Percentiles rank a stretch among this genome's conserved stretches.
These are phyloP conservation scores for Amphibolis antarctica DNA, from an alignment of 106 monocot genomes.

Conservation along the genomic window DNA sequence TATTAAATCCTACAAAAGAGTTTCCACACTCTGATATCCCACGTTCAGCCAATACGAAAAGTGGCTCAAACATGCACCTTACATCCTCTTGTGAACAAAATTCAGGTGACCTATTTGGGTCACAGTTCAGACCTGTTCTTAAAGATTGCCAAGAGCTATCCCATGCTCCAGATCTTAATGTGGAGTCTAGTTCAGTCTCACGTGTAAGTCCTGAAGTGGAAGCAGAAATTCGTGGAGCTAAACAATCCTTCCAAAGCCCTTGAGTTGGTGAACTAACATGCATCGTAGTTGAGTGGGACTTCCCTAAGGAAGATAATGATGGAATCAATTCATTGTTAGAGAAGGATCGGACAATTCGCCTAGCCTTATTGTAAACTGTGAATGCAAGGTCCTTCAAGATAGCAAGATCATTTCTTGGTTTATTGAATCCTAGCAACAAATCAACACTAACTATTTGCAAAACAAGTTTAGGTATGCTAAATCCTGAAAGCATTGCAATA, in stretches of 20 bases:
- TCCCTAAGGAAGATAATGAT: slow-evolving; percentile 27
- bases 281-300: slow-evolving; percentile 57
- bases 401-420: slow-evolving; percentile 48
- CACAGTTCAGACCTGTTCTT: slow-evolving; percentile 27
- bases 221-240: slow-evolving; percentile 51
- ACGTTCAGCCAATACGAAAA: slow-evolving; percentile 82
- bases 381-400: slow-evolving; percentile 83
- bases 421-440: slow-evolving; percentile 47
- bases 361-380: slow-evolving; percentile 87
- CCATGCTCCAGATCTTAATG: slow-evolving; percentile 54
- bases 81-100: slow-evolving; percentile 43
- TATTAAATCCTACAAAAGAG: slow-evolving; percentile 12
- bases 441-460: slow-evolving; percentile 82
- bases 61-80: slow-evolving; percentile 77
- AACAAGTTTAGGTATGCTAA: slow-evolving; percentile 71
- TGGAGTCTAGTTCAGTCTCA: slow-evolving; percentile 59
- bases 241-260: slow-evolving; percentile 81
- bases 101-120: slow-evolving; percentile 38
- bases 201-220: slow-evolving; percentile 41
- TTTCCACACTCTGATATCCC: slow-evolving; percentile 39
- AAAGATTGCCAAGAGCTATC: slow-evolving; percentile 72
- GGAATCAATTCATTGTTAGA: slow-evolving; percentile 34
- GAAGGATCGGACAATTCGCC: slow-evolving; percentile 44
- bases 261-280: slow-evolving; percentile 49
- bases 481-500: slow-evolving; percentile 72